Evolutionary conservation across 192 early-diverging fungal species (phyloP).

Genomic region (Backusella westeae): DNA sequence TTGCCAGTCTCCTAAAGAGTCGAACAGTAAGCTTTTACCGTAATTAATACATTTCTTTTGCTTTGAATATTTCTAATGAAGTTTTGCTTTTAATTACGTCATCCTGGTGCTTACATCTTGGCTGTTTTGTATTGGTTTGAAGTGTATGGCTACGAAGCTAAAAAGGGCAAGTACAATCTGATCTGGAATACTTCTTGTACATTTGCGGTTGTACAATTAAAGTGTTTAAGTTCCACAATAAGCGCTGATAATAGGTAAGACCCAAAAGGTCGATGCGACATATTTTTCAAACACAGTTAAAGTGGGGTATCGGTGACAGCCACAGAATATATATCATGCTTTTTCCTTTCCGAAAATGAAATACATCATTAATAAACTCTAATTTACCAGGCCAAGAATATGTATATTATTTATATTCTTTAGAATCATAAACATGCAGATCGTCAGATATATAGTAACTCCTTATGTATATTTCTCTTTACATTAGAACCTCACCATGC

Average conservation of each 20-base stretch:
- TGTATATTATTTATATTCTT: neutral
- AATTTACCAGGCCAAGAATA: neutral
- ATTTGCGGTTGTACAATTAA: neutral
- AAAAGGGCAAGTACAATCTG: slow-evolving; percentile 4
- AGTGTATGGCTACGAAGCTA: neutral
- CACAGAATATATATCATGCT: neutral
- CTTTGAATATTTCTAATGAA: neutral
- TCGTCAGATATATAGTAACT: neutral
- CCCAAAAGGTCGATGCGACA: neutral
- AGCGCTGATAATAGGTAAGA: neutral
- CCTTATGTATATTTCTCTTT: neutral
- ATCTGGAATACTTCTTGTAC: neutral
- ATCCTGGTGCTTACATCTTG: neutral
- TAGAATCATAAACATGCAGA: neutral
- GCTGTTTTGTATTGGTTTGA: neutral
- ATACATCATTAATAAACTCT: neutral
- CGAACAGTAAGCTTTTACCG: neutral
- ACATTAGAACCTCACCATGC: neutral
- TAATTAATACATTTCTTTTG: neutral
- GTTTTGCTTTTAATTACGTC: neutral
- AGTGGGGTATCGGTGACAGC: neutral
- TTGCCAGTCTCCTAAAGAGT: neutral
- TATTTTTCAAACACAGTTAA: neutral
- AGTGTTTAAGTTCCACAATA: neutral
- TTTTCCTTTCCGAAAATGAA: neutral